Evolutionary conservation across 257 asterid species (phyloP).

Genomic region (Petunia axillaris): DNA sequence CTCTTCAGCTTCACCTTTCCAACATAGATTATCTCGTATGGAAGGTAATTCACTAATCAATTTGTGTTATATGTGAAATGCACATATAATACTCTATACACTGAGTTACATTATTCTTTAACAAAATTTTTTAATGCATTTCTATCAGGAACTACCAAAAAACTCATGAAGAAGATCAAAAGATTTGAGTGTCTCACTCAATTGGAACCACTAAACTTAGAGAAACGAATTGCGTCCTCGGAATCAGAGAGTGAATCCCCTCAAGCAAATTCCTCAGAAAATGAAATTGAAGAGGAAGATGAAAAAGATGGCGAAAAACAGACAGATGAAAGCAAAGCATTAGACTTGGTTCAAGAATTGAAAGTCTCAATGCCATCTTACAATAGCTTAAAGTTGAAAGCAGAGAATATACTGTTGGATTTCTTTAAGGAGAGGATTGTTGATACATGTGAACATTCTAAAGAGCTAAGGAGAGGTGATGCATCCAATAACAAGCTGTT

Average conservation of each 20-base stretch:
- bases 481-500: slow-evolving; percentile 33
- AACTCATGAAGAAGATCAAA: slow-evolving; percentile 59
- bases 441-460: neutral
- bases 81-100: no score
- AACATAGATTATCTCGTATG: slow-evolving; percentile 46
- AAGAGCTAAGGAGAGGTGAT: neutral
- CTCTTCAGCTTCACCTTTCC: slow-evolving; percentile 75
- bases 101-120: no score
- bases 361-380: slow-evolving; percentile 44
- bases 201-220: slow-evolving; percentile 64
- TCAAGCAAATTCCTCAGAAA: slow-evolving; percentile 27
- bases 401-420: slow-evolving; percentile 56
- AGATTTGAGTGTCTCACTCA: slow-evolving; percentile 63
- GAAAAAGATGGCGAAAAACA: slow-evolving; percentile 31
- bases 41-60: slow-evolving; percentile 50
- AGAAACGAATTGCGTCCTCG: slow-evolving; percentile 45
- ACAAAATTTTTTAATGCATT: neutral
- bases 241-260: slow-evolving; percentile 54
- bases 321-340: slow-evolving; percentile 27
- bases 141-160: slow-evolving; percentile 58
- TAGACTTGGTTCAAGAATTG: slow-evolving; percentile 43
- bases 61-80: neutral
- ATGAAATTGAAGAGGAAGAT: slow-evolving; percentile 38
- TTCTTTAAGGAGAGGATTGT: slow-evolving; percentile 53
- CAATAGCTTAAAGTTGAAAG: slow-evolving; percentile 31